Conservation (phyloP, 257 asterid genomes). For the Lycium barbarum region DNA sequence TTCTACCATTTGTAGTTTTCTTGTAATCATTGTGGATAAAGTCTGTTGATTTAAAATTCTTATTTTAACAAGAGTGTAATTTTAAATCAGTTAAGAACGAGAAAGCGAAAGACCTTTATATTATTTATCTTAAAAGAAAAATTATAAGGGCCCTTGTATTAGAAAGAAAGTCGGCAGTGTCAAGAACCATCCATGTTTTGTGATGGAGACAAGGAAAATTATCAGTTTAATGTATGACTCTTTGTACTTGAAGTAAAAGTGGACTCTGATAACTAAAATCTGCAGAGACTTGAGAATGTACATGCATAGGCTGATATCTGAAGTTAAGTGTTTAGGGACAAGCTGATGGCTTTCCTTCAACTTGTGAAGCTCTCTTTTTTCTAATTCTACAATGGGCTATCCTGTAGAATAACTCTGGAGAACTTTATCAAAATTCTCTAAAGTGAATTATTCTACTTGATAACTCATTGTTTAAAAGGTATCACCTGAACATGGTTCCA, state of each 20-base stretch:
- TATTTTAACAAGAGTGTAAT: neutral
- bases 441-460: too few species aligned
- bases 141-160: neutral
- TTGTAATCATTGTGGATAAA: conserved; percentile 7
- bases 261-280: neutral
- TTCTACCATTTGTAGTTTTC: neutral
- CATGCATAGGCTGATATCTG: conserved; percentile 4
- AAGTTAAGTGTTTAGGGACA: neutral
- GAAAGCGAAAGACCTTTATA: neutral
- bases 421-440: too few species aligned
- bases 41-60: neutral
- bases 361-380: neutral
- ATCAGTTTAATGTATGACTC: neutral
- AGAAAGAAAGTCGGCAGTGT: neutral
- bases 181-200: neutral
- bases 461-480: too few species aligned
- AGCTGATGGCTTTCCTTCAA: neutral
- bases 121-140: neutral
- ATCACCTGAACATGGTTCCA: too few species aligned
- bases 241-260: neutral
- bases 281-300: neutral
- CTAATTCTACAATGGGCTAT: too few species aligned
- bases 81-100: neutral
- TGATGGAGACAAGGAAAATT: neutral
- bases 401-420: too few species aligned